phyloP scores from a whole-genome alignment of 495 filamentous ascomycete species.

The Aspergillus panamensis region DNA sequence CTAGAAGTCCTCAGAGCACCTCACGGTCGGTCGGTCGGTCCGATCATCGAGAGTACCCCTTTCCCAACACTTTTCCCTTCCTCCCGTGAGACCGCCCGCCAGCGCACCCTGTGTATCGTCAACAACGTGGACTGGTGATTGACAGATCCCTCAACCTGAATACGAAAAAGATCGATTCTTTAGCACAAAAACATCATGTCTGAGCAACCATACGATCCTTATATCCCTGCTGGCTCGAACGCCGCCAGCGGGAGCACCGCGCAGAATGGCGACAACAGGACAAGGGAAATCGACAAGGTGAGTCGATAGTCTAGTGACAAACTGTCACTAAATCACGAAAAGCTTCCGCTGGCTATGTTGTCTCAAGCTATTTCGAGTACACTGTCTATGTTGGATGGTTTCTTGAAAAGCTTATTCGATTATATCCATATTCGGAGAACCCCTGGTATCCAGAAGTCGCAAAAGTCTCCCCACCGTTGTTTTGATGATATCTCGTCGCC shows the following conservation, averaged over 20 bases:
- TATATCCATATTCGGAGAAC: background rate
- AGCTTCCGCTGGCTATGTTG: background rate
- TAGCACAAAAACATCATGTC: conserved; percentile 53
- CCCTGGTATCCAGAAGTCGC: background rate
- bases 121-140: conserved; percentile 24
- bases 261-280: conserved; percentile 61
- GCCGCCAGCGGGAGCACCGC: conserved; percentile 44
- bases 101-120: conserved; percentile 15
- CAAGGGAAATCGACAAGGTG: conserved; percentile 76
- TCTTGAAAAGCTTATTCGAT: background rate
- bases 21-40: background rate
- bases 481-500: background rate
- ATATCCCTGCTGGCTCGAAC: conserved; percentile 70
- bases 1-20: background rate
- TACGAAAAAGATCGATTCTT: conserved; percentile 18
- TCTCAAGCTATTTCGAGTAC: background rate
- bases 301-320: conserved; percentile 29
- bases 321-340: background rate
- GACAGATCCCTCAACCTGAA: conserved; percentile 16
- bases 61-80: conserved; percentile 7
- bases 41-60: background rate
- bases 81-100: conserved; percentile 16
- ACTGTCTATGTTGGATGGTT: background rate
- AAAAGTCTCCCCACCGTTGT: background rate
- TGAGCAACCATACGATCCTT: conserved; percentile 84